Conservation (phyloP, 2,329 filamentous ascomycete genomes). For the Knoxdaviesia capensis region DNA sequence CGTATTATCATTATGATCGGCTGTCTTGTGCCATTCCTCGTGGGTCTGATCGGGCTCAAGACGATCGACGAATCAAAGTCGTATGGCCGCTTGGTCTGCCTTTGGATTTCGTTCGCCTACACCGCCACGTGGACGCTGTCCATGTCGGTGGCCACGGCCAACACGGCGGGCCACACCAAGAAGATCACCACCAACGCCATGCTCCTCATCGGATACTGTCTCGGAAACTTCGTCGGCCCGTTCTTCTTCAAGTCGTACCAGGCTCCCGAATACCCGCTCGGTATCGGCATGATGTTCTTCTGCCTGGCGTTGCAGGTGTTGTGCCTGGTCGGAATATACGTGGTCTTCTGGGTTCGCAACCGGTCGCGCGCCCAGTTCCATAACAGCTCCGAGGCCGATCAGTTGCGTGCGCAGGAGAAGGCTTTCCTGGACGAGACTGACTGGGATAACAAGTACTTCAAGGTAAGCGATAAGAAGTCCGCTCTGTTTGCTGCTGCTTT, state of each 20-base stretch:
- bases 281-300: conserved; percentile 9
- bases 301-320: conserved; percentile 4
- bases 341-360: conserved; percentile 2
- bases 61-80: conserved; percentile 3
- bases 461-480: too few relatives aligned
- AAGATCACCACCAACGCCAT: conserved; percentile 22
- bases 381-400: too few relatives aligned
- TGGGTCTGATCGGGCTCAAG: conserved; percentile 5
- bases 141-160: conserved; percentile 11
- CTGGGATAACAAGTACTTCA: too few relatives aligned
- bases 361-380: background rate
- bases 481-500: too few relatives aligned
- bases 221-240: conserved; percentile 19
- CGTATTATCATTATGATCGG: conserved; percentile 6
- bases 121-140: conserved; percentile 9
- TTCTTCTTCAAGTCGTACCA: conserved; percentile 17
- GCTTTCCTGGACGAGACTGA: too few relatives aligned
- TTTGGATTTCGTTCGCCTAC: conserved; percentile 11
- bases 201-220: conserved; percentile 22
- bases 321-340: conserved; percentile 1
- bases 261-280: conserved; percentile 14
- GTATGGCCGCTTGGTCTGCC: conserved; percentile 8
- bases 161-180: conserved; percentile 17
- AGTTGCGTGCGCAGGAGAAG: too few relatives aligned
- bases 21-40: conserved; percentile 6